phyloP scores from a whole-genome alignment of 208 protist species.

The Crithidia mellificae region DNA sequence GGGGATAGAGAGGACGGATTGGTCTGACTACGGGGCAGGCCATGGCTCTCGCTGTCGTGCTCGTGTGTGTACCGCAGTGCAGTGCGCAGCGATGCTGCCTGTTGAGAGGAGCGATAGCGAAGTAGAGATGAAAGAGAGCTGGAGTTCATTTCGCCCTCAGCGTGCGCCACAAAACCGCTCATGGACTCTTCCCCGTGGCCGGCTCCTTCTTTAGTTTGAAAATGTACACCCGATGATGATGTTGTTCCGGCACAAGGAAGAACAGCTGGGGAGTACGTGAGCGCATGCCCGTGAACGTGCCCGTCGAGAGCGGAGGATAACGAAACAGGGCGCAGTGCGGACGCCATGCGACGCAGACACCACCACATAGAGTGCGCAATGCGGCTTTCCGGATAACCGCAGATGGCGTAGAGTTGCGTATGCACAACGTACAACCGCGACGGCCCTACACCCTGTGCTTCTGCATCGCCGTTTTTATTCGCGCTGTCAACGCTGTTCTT shows the following conservation, averaged over 20 bases:
- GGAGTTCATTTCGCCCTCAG: background rate
- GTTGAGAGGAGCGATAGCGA: slow-evolving; percentile 3
- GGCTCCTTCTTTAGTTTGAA: background rate
- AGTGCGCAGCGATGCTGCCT: background rate
- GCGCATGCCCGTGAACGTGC: background rate
- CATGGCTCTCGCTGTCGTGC: background rate
- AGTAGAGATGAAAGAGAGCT: background rate
- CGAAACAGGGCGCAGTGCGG: background rate
- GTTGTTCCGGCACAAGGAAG: background rate
- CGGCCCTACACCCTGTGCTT: background rate
- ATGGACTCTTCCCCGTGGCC: background rate
- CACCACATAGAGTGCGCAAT: slow-evolving; percentile 14
- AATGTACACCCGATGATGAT: background rate
- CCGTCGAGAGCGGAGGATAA: background rate
- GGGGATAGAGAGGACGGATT: no score
- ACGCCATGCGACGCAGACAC: slow-evolving; percentile 9
- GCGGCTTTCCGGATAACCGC: slow-evolving; percentile 7
- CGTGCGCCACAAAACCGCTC: background rate
- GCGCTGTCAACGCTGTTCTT: background rate
- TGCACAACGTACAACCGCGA: slow-evolving; percentile 7
- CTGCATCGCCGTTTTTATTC: no score
- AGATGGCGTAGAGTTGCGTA: slow-evolving; percentile 18
- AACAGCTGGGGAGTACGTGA: background rate
- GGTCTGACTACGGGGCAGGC: no score
- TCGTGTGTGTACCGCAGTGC: background rate